These are phyloP conservation scores for Coemansia sp. DNA, from an alignment of 192 early-diverging fungal species.

Conservation along the genomic window DNA sequence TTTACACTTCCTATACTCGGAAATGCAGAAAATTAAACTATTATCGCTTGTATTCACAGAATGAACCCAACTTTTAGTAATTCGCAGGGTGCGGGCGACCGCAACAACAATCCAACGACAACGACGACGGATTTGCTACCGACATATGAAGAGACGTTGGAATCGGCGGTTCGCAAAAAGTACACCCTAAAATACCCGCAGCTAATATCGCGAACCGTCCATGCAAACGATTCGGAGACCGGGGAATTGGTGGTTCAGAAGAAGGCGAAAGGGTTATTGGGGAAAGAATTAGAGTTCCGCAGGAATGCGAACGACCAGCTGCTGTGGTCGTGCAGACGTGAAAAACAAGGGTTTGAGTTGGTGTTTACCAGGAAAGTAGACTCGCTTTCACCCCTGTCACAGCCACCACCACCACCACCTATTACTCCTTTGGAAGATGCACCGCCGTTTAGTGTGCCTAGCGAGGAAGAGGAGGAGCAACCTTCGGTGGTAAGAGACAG, in stretches of 20 bases:
- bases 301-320: not conserved
- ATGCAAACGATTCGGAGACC: slow-evolving; percentile 21
- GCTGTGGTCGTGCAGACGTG: slow-evolving; percentile 32
- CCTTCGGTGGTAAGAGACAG: slow-evolving; percentile 4
- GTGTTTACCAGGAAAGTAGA: slow-evolving; percentile 29
- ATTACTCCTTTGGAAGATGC: too few species aligned
- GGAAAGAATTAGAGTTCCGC: slow-evolving; percentile 9
- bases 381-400: slow-evolving; percentile 5
- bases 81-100: not conserved
- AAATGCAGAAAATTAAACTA: too few species aligned
- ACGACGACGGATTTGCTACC: slow-evolving; percentile 25
- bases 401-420: slow-evolving; percentile 6
- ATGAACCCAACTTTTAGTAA: not conserved
- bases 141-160: slow-evolving; percentile 47
- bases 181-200: slow-evolving; percentile 34
- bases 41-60: not conserved
- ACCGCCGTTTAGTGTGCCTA: not conserved
- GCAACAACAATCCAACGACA: not conserved
- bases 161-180: slow-evolving; percentile 20
- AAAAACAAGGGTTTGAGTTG: slow-evolving; percentile 29
- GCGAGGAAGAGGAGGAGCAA: not conserved
- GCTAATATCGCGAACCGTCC: slow-evolving; percentile 27
- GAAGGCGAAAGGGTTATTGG: slow-evolving; percentile 8
- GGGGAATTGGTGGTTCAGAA: slow-evolving; percentile 7
- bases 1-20: too few species aligned